Base-by-base conservation (phyloP, 1,284 basidiomycete genomes). In the Xerocomus nothofagi region DNA sequence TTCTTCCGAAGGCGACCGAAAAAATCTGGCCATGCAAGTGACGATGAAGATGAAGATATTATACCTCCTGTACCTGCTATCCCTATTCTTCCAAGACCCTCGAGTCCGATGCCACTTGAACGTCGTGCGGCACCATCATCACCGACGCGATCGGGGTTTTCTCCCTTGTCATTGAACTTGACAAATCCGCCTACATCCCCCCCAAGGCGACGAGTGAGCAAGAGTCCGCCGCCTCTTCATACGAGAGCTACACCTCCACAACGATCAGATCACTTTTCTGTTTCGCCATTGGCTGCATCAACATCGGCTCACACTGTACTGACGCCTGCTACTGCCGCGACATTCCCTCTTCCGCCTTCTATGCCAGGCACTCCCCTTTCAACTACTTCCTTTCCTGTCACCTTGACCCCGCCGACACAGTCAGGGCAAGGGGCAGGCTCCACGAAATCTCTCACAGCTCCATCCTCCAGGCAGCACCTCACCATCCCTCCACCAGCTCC, bases 1-100 rank as follows among this genome's bases (percentile, higher is more conserved):
- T 66, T 66, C 54, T 66, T 66, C 47, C 60, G 67, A 33, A 65
- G 67, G 24, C 61, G 64, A 12, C 34, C 53, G 10, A 69, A 66
- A 48, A 69, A 62, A 29, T 23, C 45, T 6, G 44, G 30, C n/a
- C 57, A 39, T 36, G 54, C 34, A 29, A 66, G 64, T 34, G 64
- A 66, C 20, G 64, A 66, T 17, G 64, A 66, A 23, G 66, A 67
- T 10, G 63, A 66, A 6, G 54, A 59, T 15, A 30, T 12, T 9
- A 53, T 66, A 41, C 64, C 64, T 29, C 64, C 64, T 27, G 64
- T 66, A 18, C 64, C 64, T 44, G 66, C 67, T 1, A 56, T 66
- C 11, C 64, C 64, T 17, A 29, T 23, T 17, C 26, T 68, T 20
- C 54, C 55, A 21, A 60, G 51, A 33, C 66, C 64, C 6, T 69